Evolutionary conservation across 306 rosid genomes (phyloP).

Genomic region (Castanopsis chinensis): DNA sequence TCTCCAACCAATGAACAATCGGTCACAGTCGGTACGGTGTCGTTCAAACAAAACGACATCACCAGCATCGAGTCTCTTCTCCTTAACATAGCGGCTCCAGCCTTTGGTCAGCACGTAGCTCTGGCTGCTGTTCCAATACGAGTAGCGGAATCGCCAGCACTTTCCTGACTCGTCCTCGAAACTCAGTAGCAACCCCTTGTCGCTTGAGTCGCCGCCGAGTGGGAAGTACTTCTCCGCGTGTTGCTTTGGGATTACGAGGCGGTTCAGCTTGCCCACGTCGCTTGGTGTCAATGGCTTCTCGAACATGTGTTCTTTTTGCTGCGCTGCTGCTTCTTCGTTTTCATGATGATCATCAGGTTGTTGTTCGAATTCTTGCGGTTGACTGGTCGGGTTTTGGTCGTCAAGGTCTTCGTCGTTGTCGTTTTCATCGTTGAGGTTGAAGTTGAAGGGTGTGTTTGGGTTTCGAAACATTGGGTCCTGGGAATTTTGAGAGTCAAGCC

Average conservation of each 20-base stretch:
- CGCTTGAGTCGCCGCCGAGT: constrained; percentile 44
- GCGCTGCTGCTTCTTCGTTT: too few relatives aligned
- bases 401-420: constrained; percentile 18
- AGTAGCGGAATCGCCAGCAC: constrained; percentile 93
- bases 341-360: background rate
- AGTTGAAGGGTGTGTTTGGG: constrained; percentile 14
- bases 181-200: constrained; percentile 66
- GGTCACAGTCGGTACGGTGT: constrained; percentile 47
- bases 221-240: constrained; percentile 94
- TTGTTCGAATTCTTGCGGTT: background rate
- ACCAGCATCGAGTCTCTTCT: constrained; percentile 87
- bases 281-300: constrained; percentile 93
- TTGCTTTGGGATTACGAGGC: constrained; percentile 94
- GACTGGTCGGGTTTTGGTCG: background rate
- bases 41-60: constrained; percentile 78
- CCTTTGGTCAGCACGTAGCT: constrained; percentile 94
- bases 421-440: constrained; percentile 36
- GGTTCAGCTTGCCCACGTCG: constrained; percentile 95
- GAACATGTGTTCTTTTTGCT: constrained; percentile 64
- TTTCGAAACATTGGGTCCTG: background rate
- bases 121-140: constrained; percentile 98
- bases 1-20: constrained; percentile 73
- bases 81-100: constrained; percentile 96
- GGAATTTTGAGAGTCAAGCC: background rate
- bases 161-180: constrained; percentile 95